A percentile compares a stretch with the other conserved stretches of the same genome.
These are phyloP conservation scores for Trifolium subterraneum DNA, from an alignment of 306 rosid genomes.

Conservation along the genomic window DNA sequence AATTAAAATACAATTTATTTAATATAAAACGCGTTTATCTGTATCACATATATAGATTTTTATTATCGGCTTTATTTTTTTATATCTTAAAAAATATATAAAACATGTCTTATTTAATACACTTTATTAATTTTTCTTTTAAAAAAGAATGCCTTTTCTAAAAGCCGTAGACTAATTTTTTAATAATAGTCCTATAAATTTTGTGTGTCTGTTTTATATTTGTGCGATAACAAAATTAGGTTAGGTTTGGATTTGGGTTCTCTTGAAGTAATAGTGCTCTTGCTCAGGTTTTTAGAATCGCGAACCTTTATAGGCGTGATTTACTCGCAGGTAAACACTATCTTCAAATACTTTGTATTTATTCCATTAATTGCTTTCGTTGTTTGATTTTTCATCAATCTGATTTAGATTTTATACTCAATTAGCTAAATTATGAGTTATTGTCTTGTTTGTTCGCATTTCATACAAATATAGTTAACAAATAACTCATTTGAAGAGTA, in stretches of 20 bases:
- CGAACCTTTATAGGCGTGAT: no score
- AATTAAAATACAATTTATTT: not conserved
- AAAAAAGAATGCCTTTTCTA: not conserved
- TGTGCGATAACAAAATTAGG: not conserved
- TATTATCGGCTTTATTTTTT: no score
- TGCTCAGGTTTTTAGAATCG: not conserved
- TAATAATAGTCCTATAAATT: not conserved
- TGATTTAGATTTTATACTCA: not conserved
- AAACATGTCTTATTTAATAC: not conserved
- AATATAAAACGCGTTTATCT: not conserved
- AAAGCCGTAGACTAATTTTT: not conserved
- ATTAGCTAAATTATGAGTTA: not conserved
- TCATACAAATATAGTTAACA: not conserved
- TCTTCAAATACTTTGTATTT: not conserved
- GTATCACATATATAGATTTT: no score
- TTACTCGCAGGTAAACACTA: not conserved
- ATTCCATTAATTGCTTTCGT: not conserved
- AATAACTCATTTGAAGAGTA: not conserved
- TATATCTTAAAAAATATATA: no score
- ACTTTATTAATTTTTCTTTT: not conserved
- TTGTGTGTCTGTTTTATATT: not conserved
- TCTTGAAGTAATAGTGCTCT: not conserved
- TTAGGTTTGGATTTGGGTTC: not conserved
- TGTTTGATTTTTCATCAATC: not conserved
- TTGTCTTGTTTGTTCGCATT: not conserved